Conservation (phyloP, 2,329 filamentous ascomycete species). For the Penicillium verrucosum region DNA sequence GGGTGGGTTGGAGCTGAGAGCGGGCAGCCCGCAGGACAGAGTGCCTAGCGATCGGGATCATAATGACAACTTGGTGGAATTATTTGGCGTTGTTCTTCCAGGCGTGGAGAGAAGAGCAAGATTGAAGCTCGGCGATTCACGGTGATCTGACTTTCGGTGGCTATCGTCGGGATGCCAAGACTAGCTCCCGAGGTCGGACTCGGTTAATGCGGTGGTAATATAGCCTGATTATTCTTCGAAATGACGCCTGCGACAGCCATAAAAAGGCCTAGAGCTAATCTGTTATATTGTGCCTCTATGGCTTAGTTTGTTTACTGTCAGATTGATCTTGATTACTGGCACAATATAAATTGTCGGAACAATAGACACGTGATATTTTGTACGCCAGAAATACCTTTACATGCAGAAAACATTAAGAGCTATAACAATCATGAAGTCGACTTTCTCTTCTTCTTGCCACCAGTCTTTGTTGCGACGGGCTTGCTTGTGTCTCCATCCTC, state of each 20-base stretch:
- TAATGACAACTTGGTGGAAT: constrained; percentile 14
- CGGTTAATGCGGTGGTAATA: constrained; percentile 31
- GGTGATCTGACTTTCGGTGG: constrained; percentile 28
- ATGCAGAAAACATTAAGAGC: constrained; percentile 32
- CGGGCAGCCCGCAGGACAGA: constrained; percentile 44
- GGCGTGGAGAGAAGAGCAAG: constrained; percentile 13
- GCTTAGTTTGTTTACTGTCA: not conserved
- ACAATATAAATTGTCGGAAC: constrained; percentile 9
- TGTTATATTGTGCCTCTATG: not conserved
- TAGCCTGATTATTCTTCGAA: constrained; percentile 11
- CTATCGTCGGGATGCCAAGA: constrained; percentile 38
- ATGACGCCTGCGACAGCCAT: not conserved
- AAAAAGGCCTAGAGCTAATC: not conserved
- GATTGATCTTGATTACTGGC: not conserved
- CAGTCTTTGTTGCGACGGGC: constrained; percentile 18
- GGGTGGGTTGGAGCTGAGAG: constrained; percentile 45
- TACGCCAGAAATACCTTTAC: constrained; percentile 34
- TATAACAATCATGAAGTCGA: constrained; percentile 34
- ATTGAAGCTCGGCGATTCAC: constrained; percentile 26
- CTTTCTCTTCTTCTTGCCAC: constrained; percentile 42
- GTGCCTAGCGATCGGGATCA: constrained; percentile 38
- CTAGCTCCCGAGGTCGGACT: constrained; percentile 35
- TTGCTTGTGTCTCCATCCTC: constrained; percentile 39
- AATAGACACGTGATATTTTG: constrained; percentile 33
- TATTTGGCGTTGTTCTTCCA: constrained; percentile 11